Evolutionary conservation across 768 basidiomycete genomes (phyloP).

Genomic region (Paxillus involutus): DNA sequence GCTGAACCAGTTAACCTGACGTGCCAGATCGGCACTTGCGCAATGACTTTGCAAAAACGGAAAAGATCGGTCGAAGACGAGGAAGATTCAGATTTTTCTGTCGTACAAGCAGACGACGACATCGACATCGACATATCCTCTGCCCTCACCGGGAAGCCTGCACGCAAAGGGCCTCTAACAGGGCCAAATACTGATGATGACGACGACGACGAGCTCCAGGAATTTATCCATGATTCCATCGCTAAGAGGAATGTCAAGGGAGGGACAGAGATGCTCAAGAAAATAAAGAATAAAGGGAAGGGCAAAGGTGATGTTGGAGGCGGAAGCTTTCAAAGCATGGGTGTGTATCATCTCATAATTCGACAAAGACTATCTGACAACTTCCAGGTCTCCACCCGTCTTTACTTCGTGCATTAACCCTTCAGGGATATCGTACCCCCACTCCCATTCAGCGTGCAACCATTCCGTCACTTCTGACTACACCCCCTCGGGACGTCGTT

Average conservation of each 20-base stretch:
- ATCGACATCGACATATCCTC: constrained; percentile 72
- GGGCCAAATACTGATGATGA: constrained; percentile 15
- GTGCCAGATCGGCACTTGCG: neutral
- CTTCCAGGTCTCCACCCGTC: constrained; percentile 75
- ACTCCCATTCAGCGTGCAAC: constrained; percentile 94
- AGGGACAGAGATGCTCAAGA: constrained; percentile 77
- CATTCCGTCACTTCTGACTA: constrained; percentile 80
- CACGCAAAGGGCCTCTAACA: constrained; percentile 7
- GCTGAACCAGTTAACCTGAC: neutral
- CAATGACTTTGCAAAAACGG: constrained; percentile 32
- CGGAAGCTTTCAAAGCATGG: constrained; percentile 96
- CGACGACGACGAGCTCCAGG: constrained; percentile 58
- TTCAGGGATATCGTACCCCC: constrained; percentile 93
- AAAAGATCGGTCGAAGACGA: constrained; percentile 20
- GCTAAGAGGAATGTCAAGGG: constrained; percentile 70
- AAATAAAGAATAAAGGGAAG: constrained; percentile 71
- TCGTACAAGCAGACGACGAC: constrained; percentile 27
- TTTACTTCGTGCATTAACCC: constrained; percentile 77
- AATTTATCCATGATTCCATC: constrained; percentile 70
- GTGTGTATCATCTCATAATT: constrained; percentile 40
- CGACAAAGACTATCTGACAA: neutral
- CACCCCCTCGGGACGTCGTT: constrained; percentile 88
- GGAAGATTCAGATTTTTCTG: constrained; percentile 12
- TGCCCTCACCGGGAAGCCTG: constrained; percentile 51
- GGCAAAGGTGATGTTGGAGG: constrained; percentile 82